Evolutionary conservation across 345 rosid genomes (phyloP), one percentile per base, ranked within the genome.

Genomic region (Adansonia digitata): DNA sequence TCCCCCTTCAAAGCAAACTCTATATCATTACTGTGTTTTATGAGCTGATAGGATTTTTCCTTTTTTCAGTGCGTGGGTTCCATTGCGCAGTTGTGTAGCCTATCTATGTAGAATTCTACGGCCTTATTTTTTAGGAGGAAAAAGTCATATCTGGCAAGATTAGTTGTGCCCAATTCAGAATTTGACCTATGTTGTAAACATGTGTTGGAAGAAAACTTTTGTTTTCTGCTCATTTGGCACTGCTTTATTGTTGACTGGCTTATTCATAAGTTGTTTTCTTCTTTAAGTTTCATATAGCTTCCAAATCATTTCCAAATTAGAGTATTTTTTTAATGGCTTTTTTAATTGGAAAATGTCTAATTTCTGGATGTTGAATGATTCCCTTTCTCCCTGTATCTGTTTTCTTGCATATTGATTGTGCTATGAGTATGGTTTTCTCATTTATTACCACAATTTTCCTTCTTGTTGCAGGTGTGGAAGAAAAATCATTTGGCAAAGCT

Each of bases 391-490:
- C 48, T 20, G 1, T 37, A 3, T 37, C n/a, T 67, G 12, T 17
- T 52, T 75, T 46, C 9, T 39, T 24, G 10, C 40, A 42, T 51
- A 9, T 55, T 63, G 29, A 64, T 45, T 34, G 2, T 7, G 0
- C 11, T 29, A 9, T 37, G 53, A 61, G n/a, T 63, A 35, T n/a
- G 76, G 8, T 26, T 12, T 48, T 53, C 27, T 27, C 24, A 57
- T 79, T 62, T 51, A 66, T 6, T 12, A 5, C 52, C 15, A 20
- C 34, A 71, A 26, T 62, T 53, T 81, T 27, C n/a, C 59, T 70
- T 59, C 31, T 63, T 45, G 71, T 31, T 74, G 61, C 92, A 95
- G 98, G 92, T 70, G 51, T 84, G 61, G 92, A 86, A 74, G 99
- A 93, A 61, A 92, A 90, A 74, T 74, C 80, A 29, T 83, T 74